phyloP scores from a whole-genome alignment of 78 protist genomes.

The Isochrysis galbana region DNA sequence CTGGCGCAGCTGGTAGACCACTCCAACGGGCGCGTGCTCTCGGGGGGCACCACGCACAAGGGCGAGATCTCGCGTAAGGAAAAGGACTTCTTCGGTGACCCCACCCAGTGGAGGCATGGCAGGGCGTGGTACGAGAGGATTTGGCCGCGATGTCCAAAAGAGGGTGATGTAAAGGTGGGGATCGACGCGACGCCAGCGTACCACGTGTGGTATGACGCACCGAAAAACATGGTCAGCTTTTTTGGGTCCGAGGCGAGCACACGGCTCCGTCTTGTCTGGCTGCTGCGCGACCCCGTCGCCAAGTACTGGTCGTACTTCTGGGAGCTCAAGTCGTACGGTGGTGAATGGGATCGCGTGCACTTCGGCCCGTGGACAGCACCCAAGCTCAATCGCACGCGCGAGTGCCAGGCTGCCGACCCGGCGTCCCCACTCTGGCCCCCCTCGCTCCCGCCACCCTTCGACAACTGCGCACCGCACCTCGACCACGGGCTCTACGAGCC shows the following conservation, averaged over 20 bases:
- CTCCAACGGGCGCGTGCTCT: not conserved
- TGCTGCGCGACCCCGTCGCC: conserved; percentile 6
- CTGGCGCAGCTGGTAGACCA: not conserved
- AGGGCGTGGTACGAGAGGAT: not conserved
- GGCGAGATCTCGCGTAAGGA: not conserved
- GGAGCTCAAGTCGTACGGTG: conserved; percentile 16
- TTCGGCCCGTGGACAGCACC: not conserved
- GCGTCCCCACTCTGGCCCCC: not conserved
- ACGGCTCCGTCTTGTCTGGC: not conserved
- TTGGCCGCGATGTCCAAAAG: not conserved
- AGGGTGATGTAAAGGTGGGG: not conserved
- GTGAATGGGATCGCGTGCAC: not conserved
- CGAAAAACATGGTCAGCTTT: not conserved
- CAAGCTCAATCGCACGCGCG: not conserved
- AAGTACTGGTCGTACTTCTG: conserved; percentile 27
- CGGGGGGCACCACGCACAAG: not conserved
- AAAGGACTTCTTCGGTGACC: conserved; percentile 16
- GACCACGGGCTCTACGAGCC: conserved; percentile 14
- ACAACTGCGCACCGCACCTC: conserved; percentile 1
- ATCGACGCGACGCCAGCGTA: conserved; percentile 19
- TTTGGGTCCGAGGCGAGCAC: not conserved
- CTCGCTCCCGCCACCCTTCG: conserved; percentile 14
- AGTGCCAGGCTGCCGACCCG: not conserved
- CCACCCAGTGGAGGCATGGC: not conserved
- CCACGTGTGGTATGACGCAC: conserved; percentile 19